Percentiles rank a stretch among this genome's conserved stretches.
Evolutionary conservation across 73 alveolate species (phyloP).

Genomic region (Durusdinium trenchii): DNA sequence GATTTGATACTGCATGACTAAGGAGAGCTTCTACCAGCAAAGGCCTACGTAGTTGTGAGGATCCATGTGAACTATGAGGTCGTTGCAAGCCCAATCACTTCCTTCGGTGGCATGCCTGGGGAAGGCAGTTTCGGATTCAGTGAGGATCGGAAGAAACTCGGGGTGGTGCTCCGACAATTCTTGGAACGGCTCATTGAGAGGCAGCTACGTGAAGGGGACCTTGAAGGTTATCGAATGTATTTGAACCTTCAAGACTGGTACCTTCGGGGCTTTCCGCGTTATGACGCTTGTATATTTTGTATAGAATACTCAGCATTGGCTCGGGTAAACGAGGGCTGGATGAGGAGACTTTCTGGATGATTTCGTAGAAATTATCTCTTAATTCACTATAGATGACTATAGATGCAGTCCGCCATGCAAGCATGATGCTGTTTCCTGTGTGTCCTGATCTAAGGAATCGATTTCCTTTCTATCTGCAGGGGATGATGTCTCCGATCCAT

Average conservation of each 20-base stretch:
- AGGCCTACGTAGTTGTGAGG: background rate
- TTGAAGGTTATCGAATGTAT: background rate
- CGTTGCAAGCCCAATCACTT: background rate
- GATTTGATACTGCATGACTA: background rate
- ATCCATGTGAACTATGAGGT: background rate
- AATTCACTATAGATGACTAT: too few species aligned
- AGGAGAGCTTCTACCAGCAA: background rate
- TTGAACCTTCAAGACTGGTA: background rate
- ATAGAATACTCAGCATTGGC: too few species aligned
- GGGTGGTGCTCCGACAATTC: background rate
- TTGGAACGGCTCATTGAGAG: background rate
- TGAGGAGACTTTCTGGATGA: too few species aligned
- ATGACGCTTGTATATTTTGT: too few species aligned
- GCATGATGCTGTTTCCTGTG: too few species aligned
- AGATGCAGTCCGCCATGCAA: too few species aligned
- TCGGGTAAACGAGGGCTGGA: too few species aligned
- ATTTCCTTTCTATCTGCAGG: too few species aligned
- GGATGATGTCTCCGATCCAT: too few species aligned
- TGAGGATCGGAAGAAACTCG: background rate
- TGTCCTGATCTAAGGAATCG: too few species aligned
- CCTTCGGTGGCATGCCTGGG: background rate
- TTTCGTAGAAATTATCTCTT: too few species aligned
- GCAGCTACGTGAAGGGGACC: background rate
- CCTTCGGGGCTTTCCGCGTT: slow-evolving; percentile 2
- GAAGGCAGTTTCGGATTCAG: background rate